These are phyloP conservation scores for Mollisiaceae sp. DNA, from an alignment of 2,329 filamentous ascomycete species.

Conservation along the genomic window DNA sequence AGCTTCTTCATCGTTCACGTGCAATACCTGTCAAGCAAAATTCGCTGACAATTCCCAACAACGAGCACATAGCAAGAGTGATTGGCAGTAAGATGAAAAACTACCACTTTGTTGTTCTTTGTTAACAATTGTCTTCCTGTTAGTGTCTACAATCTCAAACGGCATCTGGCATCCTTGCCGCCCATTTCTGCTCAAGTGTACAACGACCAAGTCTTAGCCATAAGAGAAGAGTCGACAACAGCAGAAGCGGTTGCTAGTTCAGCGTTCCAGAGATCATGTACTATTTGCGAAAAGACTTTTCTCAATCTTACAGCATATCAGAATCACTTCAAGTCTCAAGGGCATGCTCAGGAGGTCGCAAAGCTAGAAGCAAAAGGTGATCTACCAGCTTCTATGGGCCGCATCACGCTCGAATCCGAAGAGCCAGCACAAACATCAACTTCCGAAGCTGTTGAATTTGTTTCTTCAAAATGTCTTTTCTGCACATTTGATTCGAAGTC, in stretches of 20 bases:
- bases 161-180: constrained; percentile 27
- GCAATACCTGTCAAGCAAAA: constrained; percentile 18
- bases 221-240: constrained; percentile 1
- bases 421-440: constrained; percentile 2
- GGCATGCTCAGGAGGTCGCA: constrained; percentile 19
- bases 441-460: constrained; percentile 32
- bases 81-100: constrained; percentile 26
- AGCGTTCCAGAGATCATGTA: constrained; percentile 24
- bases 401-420: constrained; percentile 12
- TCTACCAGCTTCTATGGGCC: not conserved
- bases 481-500: constrained; percentile 43
- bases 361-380: constrained; percentile 6
- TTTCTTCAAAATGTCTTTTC: constrained; percentile 49
- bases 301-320: constrained; percentile 26
- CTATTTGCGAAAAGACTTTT: constrained; percentile 23
- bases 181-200: constrained; percentile 25
- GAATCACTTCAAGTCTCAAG: constrained; percentile 27
- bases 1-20: constrained; percentile 7
- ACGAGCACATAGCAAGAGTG: constrained; percentile 24
- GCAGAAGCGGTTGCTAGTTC: not conserved
- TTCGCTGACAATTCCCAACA: constrained; percentile 22
- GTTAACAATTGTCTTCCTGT: not conserved
- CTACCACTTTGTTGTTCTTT: not conserved
- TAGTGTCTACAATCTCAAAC: constrained; percentile 34
- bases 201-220: constrained; percentile 21